Evolutionary conservation across 1,139 yeast species (phyloP), one percentile per base, ranked within the genome.

Genomic region (Protomyces lactucae-debilis): DNA sequence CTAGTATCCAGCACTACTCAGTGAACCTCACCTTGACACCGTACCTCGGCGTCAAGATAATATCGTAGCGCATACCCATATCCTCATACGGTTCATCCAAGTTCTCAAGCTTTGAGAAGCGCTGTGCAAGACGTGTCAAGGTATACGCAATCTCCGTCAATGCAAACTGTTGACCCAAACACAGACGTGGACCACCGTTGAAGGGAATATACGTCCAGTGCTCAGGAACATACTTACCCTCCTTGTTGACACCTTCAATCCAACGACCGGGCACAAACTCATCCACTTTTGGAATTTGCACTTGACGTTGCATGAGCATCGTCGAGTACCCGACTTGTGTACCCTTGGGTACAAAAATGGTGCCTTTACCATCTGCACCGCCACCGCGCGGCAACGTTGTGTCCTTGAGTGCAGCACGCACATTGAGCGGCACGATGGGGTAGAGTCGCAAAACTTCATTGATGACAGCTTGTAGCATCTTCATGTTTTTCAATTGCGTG

Each of bases 101-200:
- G 16, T 57, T 57, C 61, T 57, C 61, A 16, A 57, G 39, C 39
- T 18, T 21, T 36, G 51, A n/a, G 51, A 57, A 57, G 16, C 55
- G 55, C 28, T 57, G 61, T 16, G 52, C 48, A 14, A 37, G 12
- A 28, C 55, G 53, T 10, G 61, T 54, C 61, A 57, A 23, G 28
- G 61, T 54, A 18, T 57, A 57, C 16, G 61, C 61, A 28, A 57
- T 57, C 28, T 57, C 61, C 14, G 61, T 57, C 61, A 57, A 25
- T 6, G 85, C 85, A 73, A 80, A 82, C 71, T 82, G 85, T 72
- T 83, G 85, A 23, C 86, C 86, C 60, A 83, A 75, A 70, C 86
- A 83, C 66, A 83, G 82, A 66, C 86, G 76, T 36, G 86, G 86
- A 3, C 86, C 86, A 56, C 86, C 86, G 69, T 83, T 83, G 75